A percentile compares a stretch with the other conserved stretches of the same genome.
Evolutionary conservation across 2,329 filamentous ascomycete species (phyloP).

Genomic region (Claviceps arundinis): DNA sequence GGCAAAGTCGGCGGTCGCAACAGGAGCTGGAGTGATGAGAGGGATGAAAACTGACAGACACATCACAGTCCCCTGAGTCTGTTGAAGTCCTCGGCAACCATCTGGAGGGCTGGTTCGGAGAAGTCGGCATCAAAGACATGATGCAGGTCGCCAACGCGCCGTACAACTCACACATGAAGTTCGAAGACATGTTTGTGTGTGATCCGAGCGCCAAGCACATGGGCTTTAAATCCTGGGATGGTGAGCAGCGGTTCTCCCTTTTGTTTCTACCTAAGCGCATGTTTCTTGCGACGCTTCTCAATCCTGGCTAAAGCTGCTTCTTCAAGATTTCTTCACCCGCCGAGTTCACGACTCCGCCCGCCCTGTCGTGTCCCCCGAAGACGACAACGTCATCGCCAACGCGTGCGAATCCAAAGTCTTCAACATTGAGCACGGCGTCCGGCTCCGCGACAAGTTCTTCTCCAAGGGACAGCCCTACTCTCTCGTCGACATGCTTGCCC

Average conservation of each 20-base stretch:
- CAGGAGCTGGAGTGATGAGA: background rate
- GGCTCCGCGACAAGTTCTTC: slow-evolving; percentile 50
- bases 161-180: slow-evolving; percentile 27
- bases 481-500: slow-evolving; percentile 46
- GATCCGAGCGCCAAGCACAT: slow-evolving; percentile 39
- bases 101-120: slow-evolving; percentile 40
- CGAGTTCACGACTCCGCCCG: slow-evolving; percentile 37
- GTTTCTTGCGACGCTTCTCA: too few relatives aligned
- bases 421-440: slow-evolving; percentile 34
- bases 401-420: slow-evolving; percentile 52
- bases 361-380: slow-evolving; percentile 42
- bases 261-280: background rate
- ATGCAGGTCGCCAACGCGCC: slow-evolving; percentile 38
- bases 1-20: background rate
- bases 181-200: slow-evolving; percentile 49
- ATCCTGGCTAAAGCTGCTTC: too few relatives aligned
- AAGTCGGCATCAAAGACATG: slow-evolving; percentile 32
- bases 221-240: slow-evolving; percentile 56
- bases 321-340: slow-evolving; percentile 49
- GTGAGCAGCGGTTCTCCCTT: slow-evolving; percentile 15
- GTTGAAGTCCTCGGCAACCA: slow-evolving; percentile 33
- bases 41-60: background rate
- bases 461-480: slow-evolving; percentile 58
- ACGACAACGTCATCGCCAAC: slow-evolving; percentile 43
- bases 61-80: slow-evolving; percentile 33